Evolutionary conservation across 306 rosid genomes (phyloP).

Genomic region (Clitoria ternatea): DNA sequence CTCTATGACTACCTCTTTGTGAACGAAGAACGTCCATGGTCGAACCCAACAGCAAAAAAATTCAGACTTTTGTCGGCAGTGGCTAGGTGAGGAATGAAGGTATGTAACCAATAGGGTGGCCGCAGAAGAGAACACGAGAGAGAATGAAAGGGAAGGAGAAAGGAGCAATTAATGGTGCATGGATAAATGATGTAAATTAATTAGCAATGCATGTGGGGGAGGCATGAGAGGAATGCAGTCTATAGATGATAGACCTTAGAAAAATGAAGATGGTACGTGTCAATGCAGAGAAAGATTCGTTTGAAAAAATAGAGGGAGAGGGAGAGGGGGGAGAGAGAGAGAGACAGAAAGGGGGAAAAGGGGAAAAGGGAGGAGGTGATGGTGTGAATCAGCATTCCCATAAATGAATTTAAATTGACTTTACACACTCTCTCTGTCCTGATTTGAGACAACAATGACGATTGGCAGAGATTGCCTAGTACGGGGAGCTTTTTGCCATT

Average conservation of each 20-base stretch:
- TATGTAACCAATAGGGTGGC: not conserved
- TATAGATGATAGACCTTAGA: constrained; percentile 15
- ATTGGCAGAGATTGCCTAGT: constrained; percentile 24
- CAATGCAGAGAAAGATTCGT: constrained; percentile 39
- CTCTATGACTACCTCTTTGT: constrained; percentile 43
- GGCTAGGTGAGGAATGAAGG: not conserved
- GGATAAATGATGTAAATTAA: no score
- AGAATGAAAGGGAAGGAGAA: not conserved
- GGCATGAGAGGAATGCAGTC: not conserved
- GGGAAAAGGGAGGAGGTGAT: not conserved
- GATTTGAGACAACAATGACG: constrained; percentile 26
- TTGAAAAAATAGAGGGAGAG: constrained; percentile 12
- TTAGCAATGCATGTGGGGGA: constrained; percentile 3
- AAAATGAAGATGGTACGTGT: constrained; percentile 34
- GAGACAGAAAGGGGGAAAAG: not conserved
- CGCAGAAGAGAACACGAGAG: not conserved
- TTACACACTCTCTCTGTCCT: constrained; percentile 28
- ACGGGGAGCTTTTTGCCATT: not conserved
- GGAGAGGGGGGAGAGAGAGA: constrained; percentile 4
- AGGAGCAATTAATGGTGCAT: constrained; percentile 4
- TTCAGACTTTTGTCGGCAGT: not conserved
- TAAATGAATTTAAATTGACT: constrained; percentile 45
- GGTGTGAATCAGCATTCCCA: constrained; percentile 4
- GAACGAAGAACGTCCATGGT: constrained; percentile 53
- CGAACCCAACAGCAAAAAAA: not conserved